Evolutionary conservation across 495 filamentous ascomycete species (phyloP).

Genomic region (Podospora anserina): DNA sequence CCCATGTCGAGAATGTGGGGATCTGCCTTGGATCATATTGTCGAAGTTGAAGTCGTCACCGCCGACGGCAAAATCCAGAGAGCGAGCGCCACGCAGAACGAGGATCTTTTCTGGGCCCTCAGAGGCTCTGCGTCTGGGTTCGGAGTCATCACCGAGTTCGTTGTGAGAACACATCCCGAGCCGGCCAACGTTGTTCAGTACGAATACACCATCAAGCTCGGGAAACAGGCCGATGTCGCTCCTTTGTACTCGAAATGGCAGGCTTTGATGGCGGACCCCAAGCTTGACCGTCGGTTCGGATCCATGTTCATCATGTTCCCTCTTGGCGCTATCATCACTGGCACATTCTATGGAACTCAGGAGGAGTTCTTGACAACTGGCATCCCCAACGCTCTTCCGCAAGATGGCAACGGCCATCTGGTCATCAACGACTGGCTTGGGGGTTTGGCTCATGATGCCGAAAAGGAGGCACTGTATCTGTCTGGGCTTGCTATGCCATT

Average conservation of each 20-base stretch:
- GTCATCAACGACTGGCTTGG: slow-evolving; percentile 57
- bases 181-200: slow-evolving; percentile 53
- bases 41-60: slow-evolving; percentile 59
- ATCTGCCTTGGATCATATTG: slow-evolving; percentile 48
- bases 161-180: slow-evolving; percentile 57
- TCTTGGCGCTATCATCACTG: slow-evolving; percentile 48
- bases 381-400: slow-evolving; percentile 44
- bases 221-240: slow-evolving; percentile 41
- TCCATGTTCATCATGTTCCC: slow-evolving; percentile 50
- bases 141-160: slow-evolving; percentile 63
- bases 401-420: slow-evolving; percentile 30
- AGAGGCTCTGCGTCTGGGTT: slow-evolving; percentile 61
- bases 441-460: slow-evolving; percentile 46
- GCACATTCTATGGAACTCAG: slow-evolving; percentile 52
- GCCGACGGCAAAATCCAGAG: slow-evolving; percentile 55
- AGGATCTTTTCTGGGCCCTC: slow-evolving; percentile 59
- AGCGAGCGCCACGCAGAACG: slow-evolving; percentile 48
- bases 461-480: slow-evolving; percentile 46
- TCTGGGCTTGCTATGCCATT: slow-evolving; percentile 49
- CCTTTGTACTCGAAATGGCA: slow-evolving; percentile 42
- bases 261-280: slow-evolving; percentile 47
- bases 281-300: slow-evolving; percentile 53
- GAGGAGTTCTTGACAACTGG: slow-evolving; percentile 49
- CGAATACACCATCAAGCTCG: slow-evolving; percentile 46
- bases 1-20: slow-evolving; percentile 58